A percentile compares a stretch with the other conserved stretches of the same genome.
Evolutionary conservation across 192 early-diverging fungal genomes (phyloP).

Genomic region (Gryganskiella cystojenkinii): DNA sequence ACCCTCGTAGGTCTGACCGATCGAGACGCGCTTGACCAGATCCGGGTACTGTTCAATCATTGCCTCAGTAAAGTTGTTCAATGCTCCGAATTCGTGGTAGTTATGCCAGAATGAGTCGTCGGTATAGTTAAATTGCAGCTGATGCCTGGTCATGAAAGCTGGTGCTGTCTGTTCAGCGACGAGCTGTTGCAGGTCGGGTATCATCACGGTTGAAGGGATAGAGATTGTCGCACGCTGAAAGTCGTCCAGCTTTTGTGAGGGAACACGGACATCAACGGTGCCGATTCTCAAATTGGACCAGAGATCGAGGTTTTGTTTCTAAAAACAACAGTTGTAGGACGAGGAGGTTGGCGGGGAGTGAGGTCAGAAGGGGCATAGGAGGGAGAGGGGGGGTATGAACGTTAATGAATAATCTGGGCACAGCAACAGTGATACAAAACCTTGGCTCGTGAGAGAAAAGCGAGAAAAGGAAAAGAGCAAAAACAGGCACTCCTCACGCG

Average conservation of each 20-base stretch:
- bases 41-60: slow-evolving; percentile 55
- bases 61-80: slow-evolving; percentile 51
- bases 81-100: slow-evolving; percentile 58
- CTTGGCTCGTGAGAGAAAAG: too few species aligned
- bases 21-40: slow-evolving; percentile 49
- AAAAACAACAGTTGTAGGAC: too few species aligned
- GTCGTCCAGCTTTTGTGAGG: slow-evolving; percentile 15
- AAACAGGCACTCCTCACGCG: too few species aligned
- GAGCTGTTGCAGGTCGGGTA: slow-evolving; percentile 39
- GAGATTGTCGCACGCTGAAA: slow-evolving; percentile 19
- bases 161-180: slow-evolving; percentile 26
- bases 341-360: too few species aligned
- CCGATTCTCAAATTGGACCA: slow-evolving; percentile 53
- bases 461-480: background rate
- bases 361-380: background rate
- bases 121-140: slow-evolving; percentile 25
- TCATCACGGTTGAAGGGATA: slow-evolving; percentile 38
- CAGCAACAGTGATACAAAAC: too few species aligned
- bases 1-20: slow-evolving; percentile 62
- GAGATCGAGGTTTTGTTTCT: slow-evolving; percentile 46
- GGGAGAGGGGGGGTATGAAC: too few species aligned
- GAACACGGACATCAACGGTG: slow-evolving; percentile 45
- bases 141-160: background rate
- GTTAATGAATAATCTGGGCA: too few species aligned
- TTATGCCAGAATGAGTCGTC: slow-evolving; percentile 47